These are phyloP conservation scores for Myrica gale DNA, from an alignment of 306 rosid species.

Conservation along the genomic window DNA sequence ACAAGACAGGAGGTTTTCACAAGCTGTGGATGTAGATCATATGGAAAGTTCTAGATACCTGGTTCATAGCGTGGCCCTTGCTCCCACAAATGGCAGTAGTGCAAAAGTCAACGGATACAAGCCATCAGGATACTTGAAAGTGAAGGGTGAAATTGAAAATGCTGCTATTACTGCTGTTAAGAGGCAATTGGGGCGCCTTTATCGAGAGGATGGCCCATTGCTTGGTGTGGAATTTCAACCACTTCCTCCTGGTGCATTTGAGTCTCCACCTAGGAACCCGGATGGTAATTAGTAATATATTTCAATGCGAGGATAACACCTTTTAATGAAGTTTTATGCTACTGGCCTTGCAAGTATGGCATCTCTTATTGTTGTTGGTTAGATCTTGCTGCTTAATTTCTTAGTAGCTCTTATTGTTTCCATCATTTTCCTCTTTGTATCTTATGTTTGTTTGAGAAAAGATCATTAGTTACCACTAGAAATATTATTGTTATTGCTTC, in stretches of 20 bases:
- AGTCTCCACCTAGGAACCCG: slow-evolving; percentile 51
- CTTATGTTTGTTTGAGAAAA: background rate
- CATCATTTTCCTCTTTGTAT: background rate
- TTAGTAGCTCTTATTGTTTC: background rate
- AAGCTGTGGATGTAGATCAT: slow-evolving; percentile 62
- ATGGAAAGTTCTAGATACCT: slow-evolving; percentile 61
- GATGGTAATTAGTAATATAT: slow-evolving; percentile 45
- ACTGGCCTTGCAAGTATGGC: slow-evolving; percentile 11
- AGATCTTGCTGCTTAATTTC: background rate
- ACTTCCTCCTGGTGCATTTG: slow-evolving; percentile 96
- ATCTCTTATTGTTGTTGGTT: background rate
- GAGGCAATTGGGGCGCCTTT: slow-evolving; percentile 82
- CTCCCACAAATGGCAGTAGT: slow-evolving; percentile 56
- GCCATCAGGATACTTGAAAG: slow-evolving; percentile 95
- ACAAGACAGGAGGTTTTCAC: slow-evolving; percentile 59
- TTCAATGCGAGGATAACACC: background rate
- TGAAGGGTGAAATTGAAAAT: slow-evolving; percentile 93
- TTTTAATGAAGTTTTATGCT: slow-evolving; percentile 9
- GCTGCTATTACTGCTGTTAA: slow-evolving; percentile 96
- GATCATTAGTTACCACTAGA: background rate
- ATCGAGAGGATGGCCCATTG: slow-evolving; percentile 79
- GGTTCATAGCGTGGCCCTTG: slow-evolving; percentile 50
- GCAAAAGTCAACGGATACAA: slow-evolving; percentile 53
- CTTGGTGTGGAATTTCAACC: slow-evolving; percentile 81
- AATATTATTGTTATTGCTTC: background rate